Evolutionary conservation across 495 filamentous ascomycete species (phyloP).

Genomic region (Tetracladium setigerum): DNA sequence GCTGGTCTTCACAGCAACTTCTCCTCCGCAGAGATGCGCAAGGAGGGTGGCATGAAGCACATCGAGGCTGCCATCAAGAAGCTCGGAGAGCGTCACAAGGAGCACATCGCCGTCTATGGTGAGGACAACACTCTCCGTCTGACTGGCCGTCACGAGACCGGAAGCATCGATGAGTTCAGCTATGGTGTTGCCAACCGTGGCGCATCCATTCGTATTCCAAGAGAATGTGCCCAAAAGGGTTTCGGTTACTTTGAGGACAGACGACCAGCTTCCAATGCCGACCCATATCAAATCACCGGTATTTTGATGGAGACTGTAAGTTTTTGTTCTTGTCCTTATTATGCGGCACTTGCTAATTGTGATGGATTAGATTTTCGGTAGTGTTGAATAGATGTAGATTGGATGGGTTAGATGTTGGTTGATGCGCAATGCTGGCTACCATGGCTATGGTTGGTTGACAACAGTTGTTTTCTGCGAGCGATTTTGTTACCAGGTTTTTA

Average conservation of each 20-base stretch:
- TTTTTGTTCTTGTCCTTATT: background rate
- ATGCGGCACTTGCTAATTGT: background rate
- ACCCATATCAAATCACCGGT: slow-evolving; percentile 93
- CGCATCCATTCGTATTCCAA: slow-evolving; percentile 86
- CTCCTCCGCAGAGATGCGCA: slow-evolving; percentile 61
- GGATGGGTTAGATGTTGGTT: no score
- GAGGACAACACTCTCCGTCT: slow-evolving; percentile 87
- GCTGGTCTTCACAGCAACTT: slow-evolving; percentile 83
- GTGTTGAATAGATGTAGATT: no score
- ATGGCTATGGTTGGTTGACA: slow-evolving; percentile 7
- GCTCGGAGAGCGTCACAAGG: slow-evolving; percentile 78
- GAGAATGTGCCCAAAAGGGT: slow-evolving; percentile 82
- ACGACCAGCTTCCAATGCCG: slow-evolving; percentile 88
- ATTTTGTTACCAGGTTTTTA: background rate
- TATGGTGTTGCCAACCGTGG: slow-evolving; percentile 97
- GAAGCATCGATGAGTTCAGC: slow-evolving; percentile 85
- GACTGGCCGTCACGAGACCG: slow-evolving; percentile 94
- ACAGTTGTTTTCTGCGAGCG: slow-evolving; percentile 14
- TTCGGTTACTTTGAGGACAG: slow-evolving; percentile 99
- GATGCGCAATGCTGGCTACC: no score
- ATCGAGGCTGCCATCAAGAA: slow-evolving; percentile 84
- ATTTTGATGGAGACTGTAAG: slow-evolving; percentile 73
- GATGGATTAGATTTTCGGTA: no score
- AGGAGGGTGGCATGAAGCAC: slow-evolving; percentile 87
- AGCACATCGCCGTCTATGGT: slow-evolving; percentile 97